Evolutionary conservation across 495 filamentous ascomycete genomes (phyloP), one percentile per base, ranked within the genome.

Genomic region (Cetradonia linearis): DNA sequence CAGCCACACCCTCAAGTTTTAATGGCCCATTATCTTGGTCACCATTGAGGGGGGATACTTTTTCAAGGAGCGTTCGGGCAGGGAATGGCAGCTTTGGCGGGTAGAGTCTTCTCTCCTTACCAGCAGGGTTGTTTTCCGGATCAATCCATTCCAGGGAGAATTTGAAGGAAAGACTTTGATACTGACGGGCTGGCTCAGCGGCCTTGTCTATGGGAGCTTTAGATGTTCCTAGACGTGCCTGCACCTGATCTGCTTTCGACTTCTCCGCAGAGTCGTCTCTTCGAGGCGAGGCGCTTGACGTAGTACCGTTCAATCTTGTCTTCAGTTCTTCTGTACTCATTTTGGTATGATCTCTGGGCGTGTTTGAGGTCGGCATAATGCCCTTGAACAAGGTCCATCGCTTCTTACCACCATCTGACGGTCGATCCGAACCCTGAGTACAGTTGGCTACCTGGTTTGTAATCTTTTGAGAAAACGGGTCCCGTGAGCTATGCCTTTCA

Each of bases 111-210:
- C 82, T 78, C 65, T 86, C 80, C 56, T 77, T 74, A 49, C 75
- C 75, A 3, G 72, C 71, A n/a, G 30, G 48, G 63, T 71, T 75
- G 25, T 78, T 74, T 9, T 77, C 78, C 55, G 78, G 77, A 52
- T 84, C 83, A 61, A 83, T 78, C 81, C 81, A 89, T 69, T 91
- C 88, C 25, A 91, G 74, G 0, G 86, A 88, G 70, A 91, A 91
- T 63, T 86, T 88, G 74, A 91, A 91, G 59, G 76, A 82, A 66
- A 78, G 86, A 18, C 75, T 76, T 55, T 84, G 84, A 63, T 85
- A 82, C n/a, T 70, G 68, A 23, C 67, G 71, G 55, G 38, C 13
- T 30, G 49, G 27, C 38, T 46, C 53, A 14, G 34, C 23, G 38
- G 37, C 48, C 20, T 18, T 37, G 33, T 60, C 52, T 20, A 56